Evolutionary conservation across 1,139 yeast species (phyloP), one percentile per base, ranked within the genome.

Genomic region (Torulaspora pretoriensis): DNA sequence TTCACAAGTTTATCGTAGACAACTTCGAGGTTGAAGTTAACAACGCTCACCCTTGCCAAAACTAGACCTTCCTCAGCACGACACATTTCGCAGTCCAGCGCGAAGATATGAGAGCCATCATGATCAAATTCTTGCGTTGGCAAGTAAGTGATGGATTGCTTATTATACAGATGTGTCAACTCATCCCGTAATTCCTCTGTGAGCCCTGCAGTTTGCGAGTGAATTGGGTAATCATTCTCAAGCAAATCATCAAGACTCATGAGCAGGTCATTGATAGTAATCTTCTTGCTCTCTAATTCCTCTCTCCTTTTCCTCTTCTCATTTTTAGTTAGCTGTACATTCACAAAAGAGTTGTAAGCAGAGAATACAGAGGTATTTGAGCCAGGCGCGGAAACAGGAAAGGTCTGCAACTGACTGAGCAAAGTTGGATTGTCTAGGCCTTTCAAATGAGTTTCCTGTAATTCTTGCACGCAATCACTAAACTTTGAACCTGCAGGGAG

Each of bases 51-150:
- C 47, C 97, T 71, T 0, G 97, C 81, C 34, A 90, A 69, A 3
- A 80, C 96, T 38, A 75, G 72, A 0, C 87, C 88, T 1, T 60
- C 52, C 0, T 68, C 76, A 0, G 92, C 68, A 46, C 73, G 68
- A 61, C 96, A 88, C 86, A 92, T 92, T 65, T 92, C 98, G 68
- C 98, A 92, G 66, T 92, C 98, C 17, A 92, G 58, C 0, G 95
- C 94, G 68, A 77, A 87, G 0, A 84, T 79, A 43, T 72, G 80
- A 3, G 83, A 75, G 0, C 79, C 81, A 3, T 69, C 77, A 51
- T 78, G 80, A 1, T 72, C 76, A 52, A 75, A 73, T 0, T 59
- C 52, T 13, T 40, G 52, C 0, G 96, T 87, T 47, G 80, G 80
- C 0, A 74, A 75, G 84, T 86, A 84, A 1, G 69, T 75, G 4